Conservation (phyloP, 1,284 basidiomycete genomes). For the Ustilago cynodontis region DNA sequence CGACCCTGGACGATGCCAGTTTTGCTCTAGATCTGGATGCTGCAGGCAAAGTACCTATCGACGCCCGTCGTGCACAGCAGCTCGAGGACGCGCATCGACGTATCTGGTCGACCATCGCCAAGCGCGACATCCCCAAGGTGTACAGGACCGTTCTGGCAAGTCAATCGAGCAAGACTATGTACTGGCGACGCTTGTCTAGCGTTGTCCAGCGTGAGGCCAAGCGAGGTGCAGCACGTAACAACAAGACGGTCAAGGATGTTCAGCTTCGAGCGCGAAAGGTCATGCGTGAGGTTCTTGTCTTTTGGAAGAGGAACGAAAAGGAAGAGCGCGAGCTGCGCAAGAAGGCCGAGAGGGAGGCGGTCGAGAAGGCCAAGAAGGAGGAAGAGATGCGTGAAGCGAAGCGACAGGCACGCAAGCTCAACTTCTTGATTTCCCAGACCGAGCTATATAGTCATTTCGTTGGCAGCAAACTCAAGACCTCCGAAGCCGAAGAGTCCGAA, state of each 20-base stretch:
- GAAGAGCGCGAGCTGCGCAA: slow-evolving; percentile 88
- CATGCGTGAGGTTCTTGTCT: slow-evolving; percentile 87
- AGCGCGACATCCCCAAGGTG: slow-evolving; percentile 69
- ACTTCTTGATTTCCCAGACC: slow-evolving; percentile 98
- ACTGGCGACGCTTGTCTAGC: slow-evolving; percentile 82
- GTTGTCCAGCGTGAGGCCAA: slow-evolving; percentile 84
- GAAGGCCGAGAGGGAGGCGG: slow-evolving; percentile 82
- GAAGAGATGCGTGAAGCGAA: slow-evolving; percentile 97
- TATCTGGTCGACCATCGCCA: slow-evolving; percentile 69
- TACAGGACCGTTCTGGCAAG: slow-evolving; percentile 66
- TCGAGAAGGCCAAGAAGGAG: slow-evolving; percentile 79
- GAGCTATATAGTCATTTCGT: slow-evolving; percentile 99
- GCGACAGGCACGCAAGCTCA: slow-evolving; percentile 93
- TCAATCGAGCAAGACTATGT: slow-evolving; percentile 71
- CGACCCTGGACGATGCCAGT: slow-evolving; percentile 36
- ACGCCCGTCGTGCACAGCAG: slow-evolving; percentile 55
- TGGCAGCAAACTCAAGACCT: slow-evolving; percentile 96
- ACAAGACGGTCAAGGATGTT: slow-evolving; percentile 86
- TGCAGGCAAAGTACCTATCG: slow-evolving; percentile 58
- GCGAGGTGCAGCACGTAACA: slow-evolving; percentile 81
- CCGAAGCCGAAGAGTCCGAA: slow-evolving; percentile 85
- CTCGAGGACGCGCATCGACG: slow-evolving; percentile 67
- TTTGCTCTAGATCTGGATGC: slow-evolving; percentile 47
- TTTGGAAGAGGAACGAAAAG: slow-evolving; percentile 98
- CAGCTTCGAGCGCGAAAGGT: slow-evolving; percentile 87